These are phyloP conservation scores for Linnemannia hyalina DNA, from an alignment of 192 early-diverging fungal genomes.

Conservation along the genomic window DNA sequence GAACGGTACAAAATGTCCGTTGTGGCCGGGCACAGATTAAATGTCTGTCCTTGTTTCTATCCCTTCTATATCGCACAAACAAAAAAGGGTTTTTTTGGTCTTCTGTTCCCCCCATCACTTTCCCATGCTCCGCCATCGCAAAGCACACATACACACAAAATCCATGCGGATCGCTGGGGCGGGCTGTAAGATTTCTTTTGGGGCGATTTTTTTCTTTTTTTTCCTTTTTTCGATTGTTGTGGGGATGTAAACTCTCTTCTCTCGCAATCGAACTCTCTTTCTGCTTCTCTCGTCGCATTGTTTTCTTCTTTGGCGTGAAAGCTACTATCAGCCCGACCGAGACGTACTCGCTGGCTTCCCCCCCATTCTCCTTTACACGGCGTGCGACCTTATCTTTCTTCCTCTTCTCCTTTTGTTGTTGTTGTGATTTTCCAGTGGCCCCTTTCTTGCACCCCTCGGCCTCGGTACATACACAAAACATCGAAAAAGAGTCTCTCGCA, in stretches of 20 bases:
- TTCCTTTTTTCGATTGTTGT: background rate
- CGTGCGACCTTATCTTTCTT: background rate
- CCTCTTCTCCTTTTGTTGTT: background rate
- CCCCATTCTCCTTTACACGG: background rate
- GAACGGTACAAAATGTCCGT: background rate
- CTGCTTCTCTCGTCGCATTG: background rate
- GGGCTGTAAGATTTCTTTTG: background rate
- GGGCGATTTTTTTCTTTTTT: background rate
- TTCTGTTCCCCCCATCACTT: too few species aligned
- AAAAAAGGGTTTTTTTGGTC: too few species aligned
- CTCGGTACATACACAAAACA: background rate
- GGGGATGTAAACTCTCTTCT: background rate
- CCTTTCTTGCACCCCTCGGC: background rate
- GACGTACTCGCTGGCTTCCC: too few species aligned
- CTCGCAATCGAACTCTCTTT: background rate
- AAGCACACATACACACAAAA: background rate
- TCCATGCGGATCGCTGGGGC: background rate
- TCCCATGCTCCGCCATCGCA: too few species aligned
- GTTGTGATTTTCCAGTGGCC: background rate
- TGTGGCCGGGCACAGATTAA: background rate
- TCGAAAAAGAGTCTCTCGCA: too few species aligned
- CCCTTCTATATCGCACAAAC: too few species aligned
- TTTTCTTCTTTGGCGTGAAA: background rate
- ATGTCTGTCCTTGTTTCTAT: too few species aligned
- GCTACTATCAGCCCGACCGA: background rate